phyloP scores from a whole-genome alignment of 2,329 filamentous ascomycete genomes.

The Sporothrix variecibatus region DNA sequence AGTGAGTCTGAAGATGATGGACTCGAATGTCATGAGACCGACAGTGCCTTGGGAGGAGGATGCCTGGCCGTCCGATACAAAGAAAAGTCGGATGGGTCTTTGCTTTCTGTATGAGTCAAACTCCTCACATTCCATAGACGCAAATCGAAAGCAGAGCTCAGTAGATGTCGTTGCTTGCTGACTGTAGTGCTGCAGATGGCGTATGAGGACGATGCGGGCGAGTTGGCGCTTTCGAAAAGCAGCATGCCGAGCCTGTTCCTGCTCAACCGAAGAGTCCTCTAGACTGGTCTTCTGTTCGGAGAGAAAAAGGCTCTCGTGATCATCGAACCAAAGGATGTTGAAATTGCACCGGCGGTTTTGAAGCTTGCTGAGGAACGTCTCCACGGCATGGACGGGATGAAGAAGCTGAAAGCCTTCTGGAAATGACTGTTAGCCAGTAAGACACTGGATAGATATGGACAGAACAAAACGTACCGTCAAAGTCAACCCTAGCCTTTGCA shows the following conservation, averaged over 20 bases:
- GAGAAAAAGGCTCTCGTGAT: constrained; percentile 47
- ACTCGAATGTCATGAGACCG: constrained; percentile 36
- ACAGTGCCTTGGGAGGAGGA: constrained; percentile 27
- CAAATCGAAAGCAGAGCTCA: constrained; percentile 43
- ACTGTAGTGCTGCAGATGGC: constrained; percentile 53
- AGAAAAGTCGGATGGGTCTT: constrained; percentile 64
- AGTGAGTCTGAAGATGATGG: constrained; percentile 58
- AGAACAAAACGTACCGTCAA: constrained; percentile 46
- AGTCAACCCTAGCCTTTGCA: constrained; percentile 63
- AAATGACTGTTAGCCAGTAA: background rate
- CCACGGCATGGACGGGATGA: constrained; percentile 69
- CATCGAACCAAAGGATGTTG: constrained; percentile 68
- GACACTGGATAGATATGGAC: background rate
- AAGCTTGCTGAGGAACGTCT: constrained; percentile 64
- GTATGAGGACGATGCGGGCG: constrained; percentile 63
- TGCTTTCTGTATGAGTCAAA: constrained; percentile 59
- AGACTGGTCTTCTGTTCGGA: no score
- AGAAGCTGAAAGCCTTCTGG: constrained; percentile 68
- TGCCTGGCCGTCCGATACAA: constrained; percentile 63
- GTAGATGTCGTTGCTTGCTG: background rate
- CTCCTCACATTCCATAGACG: constrained; percentile 45
- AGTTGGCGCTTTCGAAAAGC: constrained; percentile 58
- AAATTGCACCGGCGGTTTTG: constrained; percentile 68
- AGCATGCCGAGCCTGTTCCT: constrained; percentile 30
- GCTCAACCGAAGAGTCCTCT: constrained; percentile 41